phyloP scores from a whole-genome alignment of 176 grass and related monocot genomes.

The Thinopyrum elongatum region DNA sequence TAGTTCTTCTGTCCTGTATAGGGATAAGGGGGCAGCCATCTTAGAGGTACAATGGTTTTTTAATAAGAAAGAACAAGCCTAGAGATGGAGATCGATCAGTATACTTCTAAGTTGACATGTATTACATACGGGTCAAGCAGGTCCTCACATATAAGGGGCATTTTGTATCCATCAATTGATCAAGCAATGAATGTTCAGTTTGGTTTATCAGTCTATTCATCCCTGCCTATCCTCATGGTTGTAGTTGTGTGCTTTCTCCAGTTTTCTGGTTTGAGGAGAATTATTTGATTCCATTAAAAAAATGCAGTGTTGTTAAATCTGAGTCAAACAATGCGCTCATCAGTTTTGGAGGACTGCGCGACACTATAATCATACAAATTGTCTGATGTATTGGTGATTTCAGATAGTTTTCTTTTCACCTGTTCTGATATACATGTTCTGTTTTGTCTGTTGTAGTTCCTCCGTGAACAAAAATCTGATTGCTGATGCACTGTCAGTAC shows the following conservation, averaged over 20 bases:
- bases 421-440: constrained; percentile 32
- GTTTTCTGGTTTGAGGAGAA: background rate
- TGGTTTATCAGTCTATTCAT: background rate
- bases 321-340: background rate
- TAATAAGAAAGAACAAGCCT: background rate
- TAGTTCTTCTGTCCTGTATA: background rate
- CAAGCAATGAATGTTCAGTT: background rate
- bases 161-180: background rate
- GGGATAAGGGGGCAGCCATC: background rate
- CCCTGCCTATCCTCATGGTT: background rate
- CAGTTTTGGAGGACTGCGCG: background rate
- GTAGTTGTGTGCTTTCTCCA: background rate
- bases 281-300: background rate
- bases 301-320: background rate
- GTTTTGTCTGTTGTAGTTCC: constrained; percentile 38
- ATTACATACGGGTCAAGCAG: background rate
- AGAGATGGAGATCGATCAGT: background rate
- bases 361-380: background rate
- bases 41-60: background rate
- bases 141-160: background rate
- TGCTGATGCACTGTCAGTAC: constrained; percentile 51
- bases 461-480: constrained; percentile 41
- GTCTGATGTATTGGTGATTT: background rate
- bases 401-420: background rate
- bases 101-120: background rate